Conservation (phyloP, 352 stramenopile genomes). For the Phytophthora hybrid region DNA sequence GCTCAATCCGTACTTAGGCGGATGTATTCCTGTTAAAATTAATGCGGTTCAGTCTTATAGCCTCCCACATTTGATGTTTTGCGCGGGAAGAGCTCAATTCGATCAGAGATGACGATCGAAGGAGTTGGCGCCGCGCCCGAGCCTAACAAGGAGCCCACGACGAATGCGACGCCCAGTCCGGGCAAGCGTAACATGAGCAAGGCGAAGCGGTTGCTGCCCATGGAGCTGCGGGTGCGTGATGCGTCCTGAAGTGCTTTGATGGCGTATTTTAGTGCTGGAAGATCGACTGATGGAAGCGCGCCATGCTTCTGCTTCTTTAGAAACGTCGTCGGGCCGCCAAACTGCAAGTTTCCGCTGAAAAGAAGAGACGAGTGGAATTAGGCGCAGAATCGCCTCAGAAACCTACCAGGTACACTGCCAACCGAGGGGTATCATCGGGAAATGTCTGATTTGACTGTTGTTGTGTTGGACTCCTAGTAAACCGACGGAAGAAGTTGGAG, state of each 20-base stretch:
- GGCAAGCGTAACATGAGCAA: slow-evolving; percentile 41
- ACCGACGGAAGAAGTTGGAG: neutral
- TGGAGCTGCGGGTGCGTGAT: slow-evolving; percentile 69
- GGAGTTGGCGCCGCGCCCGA: slow-evolving; percentile 15
- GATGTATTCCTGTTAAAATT: neutral
- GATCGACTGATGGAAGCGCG: slow-evolving; percentile 16
- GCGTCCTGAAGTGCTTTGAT: neutral
- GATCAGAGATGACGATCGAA: slow-evolving; percentile 17
- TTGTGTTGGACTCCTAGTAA: slow-evolving; percentile 8
- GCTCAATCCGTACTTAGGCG: neutral
- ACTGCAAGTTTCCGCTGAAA: slow-evolving; percentile 42
- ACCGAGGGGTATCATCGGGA: neutral
- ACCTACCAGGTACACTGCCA: slow-evolving; percentile 20
- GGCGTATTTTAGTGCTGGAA: slow-evolving; percentile 13
- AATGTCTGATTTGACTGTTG: neutral
- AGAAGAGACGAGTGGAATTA: slow-evolving; percentile 17
- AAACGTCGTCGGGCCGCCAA: slow-evolving; percentile 71
- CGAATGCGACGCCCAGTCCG: slow-evolving; percentile 21
- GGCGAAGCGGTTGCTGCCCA: slow-evolving; percentile 69
- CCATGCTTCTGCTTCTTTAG: slow-evolving; percentile 34
- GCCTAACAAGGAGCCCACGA: slow-evolving; percentile 17
- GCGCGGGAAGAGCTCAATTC: slow-evolving; percentile 20
- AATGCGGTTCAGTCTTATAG: neutral
- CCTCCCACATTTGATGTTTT: neutral
- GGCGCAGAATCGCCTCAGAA: neutral